Evolutionary conservation across 1,284 basidiomycete species (phyloP).

Genomic region (Volvariella volvacea): DNA sequence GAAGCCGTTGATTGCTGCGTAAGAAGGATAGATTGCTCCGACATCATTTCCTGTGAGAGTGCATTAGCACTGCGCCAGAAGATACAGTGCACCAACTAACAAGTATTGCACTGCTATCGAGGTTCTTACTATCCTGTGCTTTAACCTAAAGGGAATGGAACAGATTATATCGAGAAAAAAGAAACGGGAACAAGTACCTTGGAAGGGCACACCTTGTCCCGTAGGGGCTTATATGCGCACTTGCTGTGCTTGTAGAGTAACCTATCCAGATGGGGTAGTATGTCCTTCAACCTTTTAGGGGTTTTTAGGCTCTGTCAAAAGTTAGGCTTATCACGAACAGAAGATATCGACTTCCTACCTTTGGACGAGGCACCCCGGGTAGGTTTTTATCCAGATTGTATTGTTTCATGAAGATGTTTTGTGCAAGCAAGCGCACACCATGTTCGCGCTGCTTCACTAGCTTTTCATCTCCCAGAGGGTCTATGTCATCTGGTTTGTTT

Average conservation of each 20-base stretch:
- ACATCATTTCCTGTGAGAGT: slow-evolving; percentile 58
- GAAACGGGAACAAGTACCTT: slow-evolving; percentile 39
- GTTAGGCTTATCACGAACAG: too few relatives aligned
- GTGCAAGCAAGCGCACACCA: slow-evolving; percentile 59
- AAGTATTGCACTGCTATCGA: slow-evolving; percentile 53
- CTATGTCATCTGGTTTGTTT: slow-evolving; percentile 28
- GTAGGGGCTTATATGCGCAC: slow-evolving; percentile 64
- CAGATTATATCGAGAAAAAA: slow-evolving; percentile 1
- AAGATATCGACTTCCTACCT: too few relatives aligned
- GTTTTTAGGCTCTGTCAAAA: slow-evolving; percentile 36
- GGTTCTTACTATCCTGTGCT: slow-evolving; percentile 23
- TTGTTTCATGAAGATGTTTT: slow-evolving; percentile 81
- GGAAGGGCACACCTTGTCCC: slow-evolving; percentile 65
- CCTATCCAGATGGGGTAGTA: slow-evolving; percentile 50
- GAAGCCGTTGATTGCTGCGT: slow-evolving; percentile 37
- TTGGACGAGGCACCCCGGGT: too few relatives aligned
- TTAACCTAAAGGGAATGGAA: slow-evolving; percentile 19
- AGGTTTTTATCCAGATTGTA: slow-evolving; percentile 60
- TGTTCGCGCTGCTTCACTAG: slow-evolving; percentile 27
- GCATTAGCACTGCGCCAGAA: slow-evolving; percentile 2
- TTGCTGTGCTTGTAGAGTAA: slow-evolving; percentile 64
- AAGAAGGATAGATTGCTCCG: slow-evolving; percentile 50
- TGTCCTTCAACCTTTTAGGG: slow-evolving; percentile 60
- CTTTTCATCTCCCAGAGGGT: slow-evolving; percentile 20
- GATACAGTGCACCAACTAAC: slow-evolving; percentile 22